A percentile compares a stretch with the other conserved stretches of the same genome.
These are phyloP conservation scores for Trichoderma cornu-damae DNA, from an alignment of 2,329 filamentous ascomycete genomes.

Conservation along the genomic window DNA sequence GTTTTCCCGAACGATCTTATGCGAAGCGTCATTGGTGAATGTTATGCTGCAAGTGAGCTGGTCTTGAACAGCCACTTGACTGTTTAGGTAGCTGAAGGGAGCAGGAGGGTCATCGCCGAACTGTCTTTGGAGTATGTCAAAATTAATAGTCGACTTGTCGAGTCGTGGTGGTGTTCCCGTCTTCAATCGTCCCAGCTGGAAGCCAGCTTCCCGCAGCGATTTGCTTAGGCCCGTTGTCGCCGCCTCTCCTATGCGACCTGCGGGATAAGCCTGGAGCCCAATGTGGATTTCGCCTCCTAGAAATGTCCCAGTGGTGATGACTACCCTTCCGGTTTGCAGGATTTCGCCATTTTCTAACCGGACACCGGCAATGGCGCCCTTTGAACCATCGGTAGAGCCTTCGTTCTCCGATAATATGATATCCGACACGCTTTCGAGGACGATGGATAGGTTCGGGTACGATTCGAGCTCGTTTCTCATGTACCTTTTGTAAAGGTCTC, in stretches of 20 bases:
- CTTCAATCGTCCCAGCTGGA: constrained; percentile 84
- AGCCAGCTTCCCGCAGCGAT: constrained; percentile 81
- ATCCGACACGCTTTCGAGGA: constrained; percentile 86
- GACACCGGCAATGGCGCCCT: constrained; percentile 76
- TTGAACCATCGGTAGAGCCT: constrained; percentile 37
- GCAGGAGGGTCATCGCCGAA: constrained; percentile 76
- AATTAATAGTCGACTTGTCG: constrained; percentile 77
- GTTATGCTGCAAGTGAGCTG: constrained; percentile 86
- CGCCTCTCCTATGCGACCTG: constrained; percentile 88
- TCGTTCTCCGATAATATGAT: constrained; percentile 62
- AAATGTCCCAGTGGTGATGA: constrained; percentile 96
- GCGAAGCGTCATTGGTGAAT: constrained; percentile 75
- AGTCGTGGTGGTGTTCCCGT: constrained; percentile 91
- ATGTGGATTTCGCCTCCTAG: constrained; percentile 95
- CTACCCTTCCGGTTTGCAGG: constrained; percentile 71
- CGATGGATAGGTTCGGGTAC: constrained; percentile 73
- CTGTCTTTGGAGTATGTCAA: constrained; percentile 64
- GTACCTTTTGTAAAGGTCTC: constrained; percentile 78
- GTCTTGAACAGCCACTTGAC: constrained; percentile 67
- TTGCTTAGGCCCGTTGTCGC: constrained; percentile 91
- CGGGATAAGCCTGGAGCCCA: constrained; percentile 75
- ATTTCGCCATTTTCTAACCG: constrained; percentile 82
- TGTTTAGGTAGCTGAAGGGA: constrained; percentile 89
- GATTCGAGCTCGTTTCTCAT: constrained; percentile 80
- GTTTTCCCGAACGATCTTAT: constrained; percentile 79